phyloP scores from a whole-genome alignment of 2,329 filamentous ascomycete species.

The Calonectria pseudoturangicola region DNA sequence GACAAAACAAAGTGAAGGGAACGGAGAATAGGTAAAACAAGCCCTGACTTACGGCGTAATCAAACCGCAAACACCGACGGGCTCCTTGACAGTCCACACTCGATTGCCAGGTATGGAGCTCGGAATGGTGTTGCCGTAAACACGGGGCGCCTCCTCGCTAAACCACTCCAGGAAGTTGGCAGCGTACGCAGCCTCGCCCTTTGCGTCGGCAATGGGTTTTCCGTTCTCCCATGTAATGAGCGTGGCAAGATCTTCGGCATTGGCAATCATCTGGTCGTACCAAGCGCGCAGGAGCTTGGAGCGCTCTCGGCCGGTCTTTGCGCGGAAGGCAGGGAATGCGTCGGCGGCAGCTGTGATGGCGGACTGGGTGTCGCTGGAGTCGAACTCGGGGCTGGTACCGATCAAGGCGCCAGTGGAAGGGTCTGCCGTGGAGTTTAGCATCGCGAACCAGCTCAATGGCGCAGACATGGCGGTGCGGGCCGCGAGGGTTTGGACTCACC shows the following conservation, averaged over 20 bases:
- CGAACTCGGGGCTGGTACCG: conserved; percentile 90
- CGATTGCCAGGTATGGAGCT: conserved; percentile 82
- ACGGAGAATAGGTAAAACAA: too few relatives aligned
- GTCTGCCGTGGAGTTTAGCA: conserved; percentile 68
- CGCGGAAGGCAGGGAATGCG: conserved; percentile 83
- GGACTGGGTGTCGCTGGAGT: conserved; percentile 82
- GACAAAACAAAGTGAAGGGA: neutral
- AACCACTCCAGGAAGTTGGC: conserved; percentile 89
- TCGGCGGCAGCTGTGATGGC: conserved; percentile 89
- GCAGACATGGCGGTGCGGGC: neutral
- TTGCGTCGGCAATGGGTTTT: conserved; percentile 86
- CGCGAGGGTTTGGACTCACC: conserved; percentile 65
- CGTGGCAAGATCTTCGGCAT: conserved; percentile 86
- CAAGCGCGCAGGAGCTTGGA: conserved; percentile 84
- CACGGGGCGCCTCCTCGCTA: conserved; percentile 83
- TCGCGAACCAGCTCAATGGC: neutral
- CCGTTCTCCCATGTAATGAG: conserved; percentile 94
- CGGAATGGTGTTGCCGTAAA: conserved; percentile 85
- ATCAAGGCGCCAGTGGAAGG: conserved; percentile 89
- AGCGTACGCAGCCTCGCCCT: conserved; percentile 83
- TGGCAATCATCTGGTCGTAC: conserved; percentile 87
- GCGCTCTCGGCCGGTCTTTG: conserved; percentile 83
- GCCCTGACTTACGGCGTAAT: conserved; percentile 78
- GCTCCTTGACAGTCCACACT: conserved; percentile 87
- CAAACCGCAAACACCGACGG: conserved; percentile 87